Conservation (phyloP, 176 grass and related monocot genomes). For the Stipa capillata region DNA sequence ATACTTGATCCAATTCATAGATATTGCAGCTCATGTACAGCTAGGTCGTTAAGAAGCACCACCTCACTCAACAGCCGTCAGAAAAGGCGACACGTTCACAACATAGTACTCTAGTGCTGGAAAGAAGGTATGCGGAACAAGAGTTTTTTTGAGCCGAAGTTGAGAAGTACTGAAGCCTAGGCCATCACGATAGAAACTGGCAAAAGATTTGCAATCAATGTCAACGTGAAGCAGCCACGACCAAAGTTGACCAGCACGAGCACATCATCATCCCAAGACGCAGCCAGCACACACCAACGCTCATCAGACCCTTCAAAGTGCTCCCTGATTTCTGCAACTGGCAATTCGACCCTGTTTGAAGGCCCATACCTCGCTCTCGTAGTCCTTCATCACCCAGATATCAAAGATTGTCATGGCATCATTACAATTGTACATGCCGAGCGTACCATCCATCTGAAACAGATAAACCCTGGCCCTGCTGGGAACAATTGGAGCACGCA, state of each 20-base stretch:
- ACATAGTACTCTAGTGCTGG: not conserved
- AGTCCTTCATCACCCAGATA: not conserved
- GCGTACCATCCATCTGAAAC: not conserved
- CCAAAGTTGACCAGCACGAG: not conserved
- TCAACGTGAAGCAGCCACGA: not conserved
- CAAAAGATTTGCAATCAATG: not conserved
- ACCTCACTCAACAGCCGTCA: not conserved
- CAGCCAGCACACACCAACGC: too few relatives aligned
- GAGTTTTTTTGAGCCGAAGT: not conserved
- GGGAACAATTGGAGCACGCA: not conserved
- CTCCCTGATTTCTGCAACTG: not conserved
- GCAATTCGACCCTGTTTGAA: not conserved
- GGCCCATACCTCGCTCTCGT: not conserved
- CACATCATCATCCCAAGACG: not conserved
- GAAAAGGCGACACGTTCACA: too few relatives aligned
- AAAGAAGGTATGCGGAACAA: not conserved
- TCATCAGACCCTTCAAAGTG: too few relatives aligned
- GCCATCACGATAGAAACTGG: not conserved
- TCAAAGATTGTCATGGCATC: not conserved
- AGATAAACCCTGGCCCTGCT: not conserved
- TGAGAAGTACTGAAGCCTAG: not conserved
- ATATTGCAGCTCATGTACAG: not conserved
- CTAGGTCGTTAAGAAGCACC: not conserved
- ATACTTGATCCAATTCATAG: not conserved
- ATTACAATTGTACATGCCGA: not conserved